Evolutionary conservation across 2,329 filamentous ascomycete species (phyloP), one percentile per base, ranked within the genome.

Genomic region (Xylariaceae sp.): DNA sequence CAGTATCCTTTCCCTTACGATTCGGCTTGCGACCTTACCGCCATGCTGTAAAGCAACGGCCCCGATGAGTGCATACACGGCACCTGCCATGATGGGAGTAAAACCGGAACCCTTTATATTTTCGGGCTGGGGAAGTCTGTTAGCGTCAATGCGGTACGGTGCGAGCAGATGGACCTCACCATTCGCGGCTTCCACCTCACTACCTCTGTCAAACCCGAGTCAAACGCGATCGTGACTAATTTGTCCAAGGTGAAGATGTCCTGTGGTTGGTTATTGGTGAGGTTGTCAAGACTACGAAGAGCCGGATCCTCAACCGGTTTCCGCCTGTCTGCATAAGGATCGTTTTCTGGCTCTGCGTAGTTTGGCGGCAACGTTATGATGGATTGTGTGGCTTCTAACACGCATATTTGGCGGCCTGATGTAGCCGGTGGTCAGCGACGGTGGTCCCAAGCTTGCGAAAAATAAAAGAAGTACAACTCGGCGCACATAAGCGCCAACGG

Each of bases 11-110:
- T 96, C 89, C 70, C 86, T 85, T 45, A 90, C 86, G 50, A 96
- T 75, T 71, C 84, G 82, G 62, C 87, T 88, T 55, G 93, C 92
- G 52, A 89, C 83, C 44, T 88, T 86, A 40, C 89, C 89, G 45
- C 95, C 95, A 65, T 89, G 87, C 73, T 97, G 91, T 68, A 99
- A 78, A n/a, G 91, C 88, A 50, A 99, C 75, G 10, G 95, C 95
- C 20, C 95, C 95, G 44, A 98, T 77, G 52, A 99, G 89, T 44
- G 93, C 91, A 71, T 92, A 91, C 52, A 99, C 68, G 2, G 91
- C 85, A 59, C 91, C 87, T 47, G 89, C 84, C 52, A 96, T 77
- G 20, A 98, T 87, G 3, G 87, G 79, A 21, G 90, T 83, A 23
- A 89, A 74, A 63, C 95, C 95, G 0, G 91, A 96, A 18, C 78